Evolutionary conservation across 805 yeast genomes (phyloP), one percentile per base, ranked within the genome.

Genomic region (Debaryomyces castellii): DNA sequence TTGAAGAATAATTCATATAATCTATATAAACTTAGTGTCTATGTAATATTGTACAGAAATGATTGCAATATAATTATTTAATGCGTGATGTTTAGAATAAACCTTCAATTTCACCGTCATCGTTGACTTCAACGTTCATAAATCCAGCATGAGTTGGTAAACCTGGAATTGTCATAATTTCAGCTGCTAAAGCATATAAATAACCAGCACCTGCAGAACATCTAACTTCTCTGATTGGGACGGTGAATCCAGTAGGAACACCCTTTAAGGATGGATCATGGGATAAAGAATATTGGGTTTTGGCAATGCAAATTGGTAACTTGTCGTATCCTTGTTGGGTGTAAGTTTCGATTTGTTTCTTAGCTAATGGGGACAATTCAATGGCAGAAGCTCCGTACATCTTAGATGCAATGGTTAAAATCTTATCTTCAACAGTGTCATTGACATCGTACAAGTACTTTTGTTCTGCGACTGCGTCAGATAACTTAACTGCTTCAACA

Each of bases 161-260:
- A 49, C 99, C 99, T 22, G 99, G 99, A 57, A 92, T 91, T 22
- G 99, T 92, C 85, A 87, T 90, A 59, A 92, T 92, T 69, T 92
- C 96, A 46, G 96, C 97, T 14, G 97, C 97, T 57, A 92, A 77
- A 1, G 98, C 98, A 62, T 92, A 94, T 63, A 92, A 77, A 70
- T 92, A 92, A 8, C 97, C 97, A 40, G 97, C 98, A 68, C 99
- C 99, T 45, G 89, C 88, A 30, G 96, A 86, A 34, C 92, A 91
- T 69, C 96, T 85, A 52, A 92, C 88, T 58, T 92, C 99, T 66
- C 96, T 81, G 57, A 92, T 89, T 41, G 99, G 98, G 65, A 92
- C 87, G 14, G 82, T 87, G 75, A 91, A 92, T 7, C 96, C 97
- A 17, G 86, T 81, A 53, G 99, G 99, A 36, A 89, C 97, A 63